Percentiles rank a stretch among this genome's conserved stretches.
These are phyloP conservation scores for Fistulinella prunicolor DNA, from an alignment of 768 basidiomycete species.

Conservation along the genomic window DNA sequence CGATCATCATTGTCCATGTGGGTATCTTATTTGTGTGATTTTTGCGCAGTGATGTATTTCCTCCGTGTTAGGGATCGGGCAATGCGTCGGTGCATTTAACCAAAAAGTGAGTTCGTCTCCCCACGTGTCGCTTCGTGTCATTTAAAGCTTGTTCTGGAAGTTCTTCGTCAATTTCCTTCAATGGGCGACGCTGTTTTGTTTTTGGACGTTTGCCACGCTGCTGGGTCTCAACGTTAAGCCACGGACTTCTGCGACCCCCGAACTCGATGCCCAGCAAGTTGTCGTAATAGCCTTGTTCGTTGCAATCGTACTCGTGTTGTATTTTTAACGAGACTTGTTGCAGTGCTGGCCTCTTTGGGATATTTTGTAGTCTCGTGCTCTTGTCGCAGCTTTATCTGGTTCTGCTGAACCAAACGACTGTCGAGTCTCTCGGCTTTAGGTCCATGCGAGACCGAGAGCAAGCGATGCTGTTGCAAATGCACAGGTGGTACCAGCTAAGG, in stretches of 20 bases:
- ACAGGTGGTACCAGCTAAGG: constrained; percentile 54
- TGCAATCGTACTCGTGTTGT: neutral
- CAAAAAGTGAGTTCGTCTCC: constrained; percentile 64
- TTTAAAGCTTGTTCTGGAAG: constrained; percentile 31
- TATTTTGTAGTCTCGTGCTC: constrained; percentile 65
- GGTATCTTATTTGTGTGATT: constrained; percentile 23
- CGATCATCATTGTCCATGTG: constrained; percentile 90
- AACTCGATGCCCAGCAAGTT: constrained; percentile 65
- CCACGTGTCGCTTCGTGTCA: neutral
- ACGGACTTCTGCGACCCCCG: constrained; percentile 14
- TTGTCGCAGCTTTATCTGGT: constrained; percentile 61
- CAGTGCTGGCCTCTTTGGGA: constrained; percentile 66
- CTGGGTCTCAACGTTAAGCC: constrained; percentile 48
- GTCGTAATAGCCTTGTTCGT: constrained; percentile 74
- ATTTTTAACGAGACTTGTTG: constrained; percentile 6
- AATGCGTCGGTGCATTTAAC: constrained; percentile 91
- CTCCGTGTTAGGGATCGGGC: constrained; percentile 70
- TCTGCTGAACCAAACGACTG: constrained; percentile 65
- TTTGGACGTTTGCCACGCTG: constrained; percentile 63
- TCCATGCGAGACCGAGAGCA: constrained; percentile 66
- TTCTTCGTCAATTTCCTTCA: constrained; percentile 83
- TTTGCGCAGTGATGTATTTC: neutral
- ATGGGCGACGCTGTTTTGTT: constrained; percentile 56
- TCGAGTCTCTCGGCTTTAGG: constrained; percentile 66
- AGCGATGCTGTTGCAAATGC: constrained; percentile 45